phyloP scores from a whole-genome alignment of 2,329 filamentous ascomycete genomes.

The Verticillium alfalfae region DNA sequence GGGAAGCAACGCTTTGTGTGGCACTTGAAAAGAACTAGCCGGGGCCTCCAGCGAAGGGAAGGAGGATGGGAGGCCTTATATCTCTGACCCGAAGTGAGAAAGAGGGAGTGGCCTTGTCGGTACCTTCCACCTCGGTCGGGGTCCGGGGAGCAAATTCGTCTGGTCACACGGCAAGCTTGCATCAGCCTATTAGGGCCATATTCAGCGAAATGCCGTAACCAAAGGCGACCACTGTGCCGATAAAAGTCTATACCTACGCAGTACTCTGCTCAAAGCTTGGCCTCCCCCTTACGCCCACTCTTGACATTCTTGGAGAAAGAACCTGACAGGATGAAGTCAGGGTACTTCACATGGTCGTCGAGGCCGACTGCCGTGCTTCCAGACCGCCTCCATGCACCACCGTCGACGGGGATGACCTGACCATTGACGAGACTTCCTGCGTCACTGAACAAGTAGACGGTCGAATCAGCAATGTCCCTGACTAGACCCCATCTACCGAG shows the following conservation, averaged over 20 bases:
- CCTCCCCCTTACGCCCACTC: slow-evolving; percentile 23
- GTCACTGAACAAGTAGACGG: slow-evolving; percentile 82
- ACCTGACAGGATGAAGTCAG: slow-evolving; percentile 37
- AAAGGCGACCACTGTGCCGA: not conserved
- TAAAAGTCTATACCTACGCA: not conserved
- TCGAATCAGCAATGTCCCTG: slow-evolving; percentile 88
- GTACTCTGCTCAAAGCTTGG: slow-evolving; percentile 31
- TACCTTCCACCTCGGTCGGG: no score
- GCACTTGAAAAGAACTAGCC: not conserved
- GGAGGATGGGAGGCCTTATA: no score
- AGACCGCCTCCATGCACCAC: slow-evolving; percentile 50
- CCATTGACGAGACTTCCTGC: slow-evolving; percentile 84
- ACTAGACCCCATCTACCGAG: slow-evolving; percentile 72
- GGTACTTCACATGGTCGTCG: slow-evolving; percentile 44
- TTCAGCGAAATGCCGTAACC: not conserved
- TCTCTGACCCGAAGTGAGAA: no score
- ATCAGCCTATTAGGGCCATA: no score
- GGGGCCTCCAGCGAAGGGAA: no score
- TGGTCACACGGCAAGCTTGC: no score
- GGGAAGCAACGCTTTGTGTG: not conserved
- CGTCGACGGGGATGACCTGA: slow-evolving; percentile 70
- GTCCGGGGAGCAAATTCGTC: no score
- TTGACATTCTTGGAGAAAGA: slow-evolving; percentile 26
- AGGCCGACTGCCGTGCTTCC: slow-evolving; percentile 39
- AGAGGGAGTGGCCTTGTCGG: no score